These are phyloP conservation scores for Penicillium manginii DNA, from an alignment of 495 filamentous ascomycete species.

Conservation along the genomic window DNA sequence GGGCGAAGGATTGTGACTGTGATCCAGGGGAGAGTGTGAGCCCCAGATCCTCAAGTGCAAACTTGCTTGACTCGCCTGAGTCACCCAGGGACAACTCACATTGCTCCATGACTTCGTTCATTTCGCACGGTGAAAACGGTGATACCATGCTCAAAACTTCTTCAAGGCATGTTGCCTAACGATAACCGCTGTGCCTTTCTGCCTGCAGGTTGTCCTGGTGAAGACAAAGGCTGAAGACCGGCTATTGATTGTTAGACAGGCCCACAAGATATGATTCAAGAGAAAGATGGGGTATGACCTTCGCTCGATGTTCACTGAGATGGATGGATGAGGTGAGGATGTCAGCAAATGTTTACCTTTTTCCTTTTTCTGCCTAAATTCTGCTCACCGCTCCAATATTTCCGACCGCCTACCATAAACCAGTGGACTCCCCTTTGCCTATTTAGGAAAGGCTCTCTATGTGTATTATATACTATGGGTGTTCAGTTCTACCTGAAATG, in stretches of 20 bases:
- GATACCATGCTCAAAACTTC: neutral
- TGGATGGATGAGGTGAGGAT: neutral
- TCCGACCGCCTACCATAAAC: no score
- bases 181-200: neutral
- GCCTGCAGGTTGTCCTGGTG: neutral
- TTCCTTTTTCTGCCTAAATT: neutral
- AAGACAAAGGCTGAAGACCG: neutral
- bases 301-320: neutral
- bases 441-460: no score
- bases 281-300: neutral
- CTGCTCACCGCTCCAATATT: no score
- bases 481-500: no score
- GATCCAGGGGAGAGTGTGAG: constrained; percentile 23
- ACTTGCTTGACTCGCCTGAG: neutral
- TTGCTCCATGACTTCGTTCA: constrained; percentile 12
- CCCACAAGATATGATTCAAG: neutral
- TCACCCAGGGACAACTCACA: constrained; percentile 14
- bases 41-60: constrained; percentile 16
- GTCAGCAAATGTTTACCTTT: neutral
- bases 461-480: no score
- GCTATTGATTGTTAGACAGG: neutral
- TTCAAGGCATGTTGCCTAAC: neutral
- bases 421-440: no score
- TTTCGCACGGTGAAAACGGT: neutral
- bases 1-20: constrained; percentile 8